A percentile compares a stretch with the other conserved stretches of the same genome.
Conservation (phyloP, 768 basidiomycete genomes). For the Chiua virens region DNA sequence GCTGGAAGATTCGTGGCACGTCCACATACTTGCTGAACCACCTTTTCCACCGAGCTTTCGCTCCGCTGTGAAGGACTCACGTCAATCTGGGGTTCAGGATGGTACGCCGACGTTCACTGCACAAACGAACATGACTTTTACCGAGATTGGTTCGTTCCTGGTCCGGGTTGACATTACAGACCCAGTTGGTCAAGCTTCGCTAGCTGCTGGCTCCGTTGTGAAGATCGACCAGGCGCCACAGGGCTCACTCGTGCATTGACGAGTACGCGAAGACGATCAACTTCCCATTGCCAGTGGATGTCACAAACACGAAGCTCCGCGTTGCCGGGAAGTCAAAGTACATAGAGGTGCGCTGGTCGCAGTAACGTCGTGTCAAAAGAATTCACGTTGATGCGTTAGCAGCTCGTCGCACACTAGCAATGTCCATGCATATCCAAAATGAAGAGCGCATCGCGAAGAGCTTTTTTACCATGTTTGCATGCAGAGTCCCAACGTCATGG, state of each 20-base stretch:
- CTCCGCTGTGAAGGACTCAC: slow-evolving; percentile 6
- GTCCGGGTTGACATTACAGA: slow-evolving; percentile 24
- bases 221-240: slow-evolving; percentile 12
- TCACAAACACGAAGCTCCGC: slow-evolving; percentile 37
- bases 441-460: slow-evolving; percentile 22
- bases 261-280: slow-evolving; percentile 26
- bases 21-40: slow-evolving; percentile 25
- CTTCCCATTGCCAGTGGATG: slow-evolving; percentile 48
- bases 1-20: slow-evolving; percentile 15
- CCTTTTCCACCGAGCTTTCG: slow-evolving; percentile 9
- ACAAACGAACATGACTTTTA: too few species aligned
- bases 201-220: slow-evolving; percentile 19
- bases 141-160: slow-evolving; percentile 19
- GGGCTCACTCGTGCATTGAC: slow-evolving; percentile 11
- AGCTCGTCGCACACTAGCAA: slow-evolving; percentile 21
- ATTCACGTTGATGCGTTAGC: not conserved
- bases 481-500: slow-evolving; percentile 25
- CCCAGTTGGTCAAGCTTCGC: slow-evolving; percentile 14
- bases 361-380: not conserved
- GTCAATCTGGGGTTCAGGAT: slow-evolving; percentile 1
- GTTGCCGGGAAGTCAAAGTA: slow-evolving; percentile 58
- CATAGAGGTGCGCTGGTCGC: slow-evolving; percentile 32
- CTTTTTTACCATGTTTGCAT: slow-evolving; percentile 28
- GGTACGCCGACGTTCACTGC: slow-evolving; percentile 14
- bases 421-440: slow-evolving; percentile 16